Percentiles rank a stretch among this genome's conserved stretches.
Conservation (phyloP, 2,329 filamentous ascomycete genomes). For the Pochonia chlamydosporia region DNA sequence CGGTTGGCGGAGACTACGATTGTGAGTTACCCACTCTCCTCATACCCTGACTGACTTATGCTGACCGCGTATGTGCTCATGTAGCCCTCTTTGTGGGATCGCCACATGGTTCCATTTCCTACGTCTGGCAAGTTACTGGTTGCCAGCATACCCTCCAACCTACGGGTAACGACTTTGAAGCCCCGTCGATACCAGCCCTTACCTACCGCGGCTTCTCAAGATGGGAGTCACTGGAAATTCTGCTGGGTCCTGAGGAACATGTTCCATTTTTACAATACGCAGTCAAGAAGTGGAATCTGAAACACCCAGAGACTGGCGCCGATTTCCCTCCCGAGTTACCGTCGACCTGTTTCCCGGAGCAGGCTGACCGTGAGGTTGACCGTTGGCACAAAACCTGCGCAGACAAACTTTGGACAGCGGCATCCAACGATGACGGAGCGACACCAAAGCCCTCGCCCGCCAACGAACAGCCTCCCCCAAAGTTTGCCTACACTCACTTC, state of each 20-base stretch:
- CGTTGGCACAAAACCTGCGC: slow-evolving; percentile 80
- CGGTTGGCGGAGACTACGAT: slow-evolving; percentile 71
- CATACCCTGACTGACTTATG: not conserved
- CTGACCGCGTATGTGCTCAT: slow-evolving; percentile 1
- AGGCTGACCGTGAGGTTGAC: slow-evolving; percentile 74
- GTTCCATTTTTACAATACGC: slow-evolving; percentile 77
- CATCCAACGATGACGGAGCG: slow-evolving; percentile 16
- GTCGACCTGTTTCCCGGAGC: slow-evolving; percentile 58
- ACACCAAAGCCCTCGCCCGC: slow-evolving; percentile 15
- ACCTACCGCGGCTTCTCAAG: slow-evolving; percentile 81
- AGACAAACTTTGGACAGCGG: slow-evolving; percentile 60
- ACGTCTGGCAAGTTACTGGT: slow-evolving; percentile 86
- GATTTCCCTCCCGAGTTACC: slow-evolving; percentile 58
- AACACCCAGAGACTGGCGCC: slow-evolving; percentile 67
- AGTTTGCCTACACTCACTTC: slow-evolving; percentile 31
- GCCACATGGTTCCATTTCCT: slow-evolving; percentile 70
- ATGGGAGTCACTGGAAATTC: slow-evolving; percentile 88
- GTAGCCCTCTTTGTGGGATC: slow-evolving; percentile 71
- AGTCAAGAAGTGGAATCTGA: slow-evolving; percentile 69
- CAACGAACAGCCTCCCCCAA: slow-evolving; percentile 27
- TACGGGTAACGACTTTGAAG: slow-evolving; percentile 62
- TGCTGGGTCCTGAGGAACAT: slow-evolving; percentile 84
- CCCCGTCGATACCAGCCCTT: slow-evolving; percentile 75
- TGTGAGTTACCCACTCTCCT: slow-evolving; percentile 30
- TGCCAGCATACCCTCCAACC: slow-evolving; percentile 86